A percentile compares a stretch with the other conserved stretches of the same genome.
These are phyloP conservation scores for Pseudognaphalium luteoalbum DNA, from an alignment of 129 eudicot species.

Conservation along the genomic window DNA sequence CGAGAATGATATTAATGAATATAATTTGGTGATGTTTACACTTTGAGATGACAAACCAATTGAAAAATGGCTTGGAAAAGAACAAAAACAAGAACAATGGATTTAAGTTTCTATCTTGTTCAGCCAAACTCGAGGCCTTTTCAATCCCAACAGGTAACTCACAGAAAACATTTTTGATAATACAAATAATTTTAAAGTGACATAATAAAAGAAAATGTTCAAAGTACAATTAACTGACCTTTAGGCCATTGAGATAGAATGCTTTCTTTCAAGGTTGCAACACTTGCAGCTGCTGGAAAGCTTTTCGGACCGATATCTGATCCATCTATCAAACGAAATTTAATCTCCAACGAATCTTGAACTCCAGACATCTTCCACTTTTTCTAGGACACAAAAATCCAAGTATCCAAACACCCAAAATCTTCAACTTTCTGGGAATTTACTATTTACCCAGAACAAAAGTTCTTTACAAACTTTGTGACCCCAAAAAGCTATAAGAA, in stretches of 20 bases:
- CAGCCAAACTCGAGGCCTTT: no score
- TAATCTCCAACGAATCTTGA: constrained; percentile 80
- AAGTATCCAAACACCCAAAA: constrained; percentile 33
- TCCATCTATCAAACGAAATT: constrained; percentile 79
- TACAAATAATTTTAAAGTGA: neutral
- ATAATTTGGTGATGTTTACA: no score
- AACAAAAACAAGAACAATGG: no score
- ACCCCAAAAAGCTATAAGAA: constrained; percentile 32
- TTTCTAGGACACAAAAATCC: constrained; percentile 13
- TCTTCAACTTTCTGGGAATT: constrained; percentile 20
- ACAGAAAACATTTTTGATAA: neutral
- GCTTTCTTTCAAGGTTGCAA: constrained; percentile 74
- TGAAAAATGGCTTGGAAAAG: no score
- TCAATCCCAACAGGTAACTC: neutral
- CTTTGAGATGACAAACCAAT: no score
- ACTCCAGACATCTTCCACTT: constrained; percentile 58
- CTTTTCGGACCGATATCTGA: constrained; percentile 84
- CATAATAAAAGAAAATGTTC: neutral
- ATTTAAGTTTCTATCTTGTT: no score
- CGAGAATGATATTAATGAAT: neutral
- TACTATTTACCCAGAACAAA: constrained; percentile 21
- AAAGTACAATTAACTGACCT: constrained; percentile 44
- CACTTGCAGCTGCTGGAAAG: constrained; percentile 75
- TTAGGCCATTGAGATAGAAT: constrained; percentile 88
- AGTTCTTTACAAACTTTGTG: constrained; percentile 14